Evolutionary conservation across 2,329 filamentous ascomycete species (phyloP), one percentile per base, ranked within the genome.

Genomic region (Aspergillus ibericus): DNA sequence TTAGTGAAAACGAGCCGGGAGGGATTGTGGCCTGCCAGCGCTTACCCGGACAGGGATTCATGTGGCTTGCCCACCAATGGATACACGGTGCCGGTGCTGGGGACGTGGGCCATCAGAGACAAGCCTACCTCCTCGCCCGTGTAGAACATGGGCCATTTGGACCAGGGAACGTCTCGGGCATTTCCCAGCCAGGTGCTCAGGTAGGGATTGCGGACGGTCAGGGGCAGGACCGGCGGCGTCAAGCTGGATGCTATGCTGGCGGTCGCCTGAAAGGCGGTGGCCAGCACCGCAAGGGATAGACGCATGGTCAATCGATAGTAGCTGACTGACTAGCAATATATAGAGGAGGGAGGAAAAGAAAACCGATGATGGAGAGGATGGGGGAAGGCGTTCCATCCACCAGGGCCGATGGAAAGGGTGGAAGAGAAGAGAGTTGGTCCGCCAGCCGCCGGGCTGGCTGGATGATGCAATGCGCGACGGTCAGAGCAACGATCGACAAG

Each of bases 61-160:
- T 90, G 87, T 9, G 86, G 83, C 70, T 85, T 81, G 55, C 87
- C 87, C 49, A 90, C 77, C 58, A 90, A 74, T 32, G 87, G 87
- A 70, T 86, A 90, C 4, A 87, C 83, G 27, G 79, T 79, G 52
- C 80, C 80, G n/a, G 83, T 80, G 34, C 83, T 80, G 2, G 86
- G 84, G 12, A 88, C 77, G 22, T 84, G 82, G 38, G 85, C 87
- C 59, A 90, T 79, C 51, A 90, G 75, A 6, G 84, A 82, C 63
- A 90, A 82, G 44, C 87, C 87, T 56, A 89, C 74, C 77, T 88
- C 82, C 68, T 86, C 81, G 34, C 90, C 89, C 6, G 88, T 90
- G 82, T 88, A 93, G 73, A 93, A 92, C 73, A 93, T 93, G 22
- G 92, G 92, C 92, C 92, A 96, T 76, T 85, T 84, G 55, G 86